phyloP scores from a whole-genome alignment of 1,139 yeast genomes.

The Kazachstania sp. region DNA sequence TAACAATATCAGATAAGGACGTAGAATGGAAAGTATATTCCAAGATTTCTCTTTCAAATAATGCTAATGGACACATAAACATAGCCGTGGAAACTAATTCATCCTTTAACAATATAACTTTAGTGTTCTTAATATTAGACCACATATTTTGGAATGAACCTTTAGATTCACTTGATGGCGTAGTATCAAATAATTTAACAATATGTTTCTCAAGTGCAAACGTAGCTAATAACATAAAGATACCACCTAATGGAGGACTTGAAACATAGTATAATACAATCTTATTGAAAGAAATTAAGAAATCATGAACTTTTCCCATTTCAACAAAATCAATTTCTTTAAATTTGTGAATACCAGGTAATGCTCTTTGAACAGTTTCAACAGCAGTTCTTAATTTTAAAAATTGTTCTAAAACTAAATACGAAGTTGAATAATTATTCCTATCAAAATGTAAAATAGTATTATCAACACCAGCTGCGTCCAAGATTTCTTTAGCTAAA shows the following conservation, averaged over 20 bases:
- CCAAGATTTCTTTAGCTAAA: conserved; percentile 4
- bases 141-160: conserved; percentile 8
- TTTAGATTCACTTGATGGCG: conserved; percentile 7
- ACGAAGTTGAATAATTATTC: conserved; percentile 12
- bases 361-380: not conserved
- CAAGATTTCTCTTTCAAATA: conserved; percentile 15
- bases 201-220: conserved; percentile 13
- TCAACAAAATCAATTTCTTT: conserved; percentile 8
- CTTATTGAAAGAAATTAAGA: conserved; percentile 10
- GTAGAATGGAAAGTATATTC: conserved; percentile 12
- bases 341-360: conserved; percentile 4
- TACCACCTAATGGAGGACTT: conserved; percentile 8
- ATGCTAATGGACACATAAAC: conserved; percentile 14
- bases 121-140: conserved; percentile 5
- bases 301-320: conserved; percentile 3
- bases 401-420: conserved; percentile 7
- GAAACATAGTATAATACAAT: conserved; percentile 10
- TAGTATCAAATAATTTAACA: conserved; percentile 4
- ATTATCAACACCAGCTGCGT: not conserved
- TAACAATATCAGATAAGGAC: conserved; percentile 16
- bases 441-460: conserved; percentile 6
- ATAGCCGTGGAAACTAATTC: conserved; percentile 11
- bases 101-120: conserved; percentile 10
- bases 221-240: conserved; percentile 9
- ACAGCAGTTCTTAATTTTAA: conserved; percentile 9